Percentiles rank a stretch among this genome's conserved stretches.
Evolutionary conservation across 2,329 filamentous ascomycete genomes (phyloP).

Genomic region (Lachnellula willkommii): DNA sequence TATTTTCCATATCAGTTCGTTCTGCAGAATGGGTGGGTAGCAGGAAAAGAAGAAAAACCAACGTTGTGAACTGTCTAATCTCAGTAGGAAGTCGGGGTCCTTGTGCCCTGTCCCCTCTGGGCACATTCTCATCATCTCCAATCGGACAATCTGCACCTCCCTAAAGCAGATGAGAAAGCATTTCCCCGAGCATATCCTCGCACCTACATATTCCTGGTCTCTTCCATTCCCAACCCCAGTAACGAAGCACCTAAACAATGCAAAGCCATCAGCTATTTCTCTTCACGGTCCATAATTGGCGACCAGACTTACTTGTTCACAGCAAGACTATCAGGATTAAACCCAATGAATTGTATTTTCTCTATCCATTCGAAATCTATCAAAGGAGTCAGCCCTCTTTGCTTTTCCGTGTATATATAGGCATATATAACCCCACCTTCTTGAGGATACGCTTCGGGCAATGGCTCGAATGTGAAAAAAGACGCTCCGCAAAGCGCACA

Average conservation of each 20-base stretch:
- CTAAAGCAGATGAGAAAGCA: not conserved
- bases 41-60: not conserved
- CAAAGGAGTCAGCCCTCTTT: not conserved
- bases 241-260: slow-evolving; percentile 13
- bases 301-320: slow-evolving; percentile 10
- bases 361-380: slow-evolving; percentile 13
- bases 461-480: not conserved
- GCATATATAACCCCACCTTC: slow-evolving; percentile 2
- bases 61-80: not conserved
- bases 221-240: slow-evolving; percentile 4
- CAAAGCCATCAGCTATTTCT: not conserved
- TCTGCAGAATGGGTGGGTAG: not conserved
- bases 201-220: slow-evolving; percentile 5
- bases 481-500: slow-evolving; percentile 14
- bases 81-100: not conserved
- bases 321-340: slow-evolving; percentile 13
- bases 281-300: not conserved
- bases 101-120: not conserved
- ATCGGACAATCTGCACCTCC: slow-evolving; percentile 1
- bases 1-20: not conserved
- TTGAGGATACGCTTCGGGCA: not conserved
- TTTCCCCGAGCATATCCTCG: not conserved
- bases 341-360: slow-evolving; percentile 5
- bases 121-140: slow-evolving; percentile 15
- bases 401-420: not conserved